Evolutionary conservation across 176 grass and related monocot species (phyloP), one percentile per base, ranked within the genome.

Genomic region (barley (Hordeum vulgare)): DNA sequence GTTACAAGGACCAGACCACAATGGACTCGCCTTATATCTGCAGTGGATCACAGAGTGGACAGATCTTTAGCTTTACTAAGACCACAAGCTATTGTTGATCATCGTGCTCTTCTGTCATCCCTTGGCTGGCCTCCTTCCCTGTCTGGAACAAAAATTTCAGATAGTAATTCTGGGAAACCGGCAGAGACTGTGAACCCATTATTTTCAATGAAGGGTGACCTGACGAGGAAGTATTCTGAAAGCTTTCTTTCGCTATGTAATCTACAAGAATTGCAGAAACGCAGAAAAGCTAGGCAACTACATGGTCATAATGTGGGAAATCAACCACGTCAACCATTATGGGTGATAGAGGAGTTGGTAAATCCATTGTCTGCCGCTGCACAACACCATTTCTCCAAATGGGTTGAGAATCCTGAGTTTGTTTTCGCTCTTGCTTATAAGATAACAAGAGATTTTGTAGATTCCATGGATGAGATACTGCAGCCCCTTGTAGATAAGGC

Each of bases 401-500:
- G 96, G 96, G 47, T 66, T 84, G 93, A 96, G 10, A 85, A 96
- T 33, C 93, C 89, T 37, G 96, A 94, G 74, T 94, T 99, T 86
- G 90, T 99, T 51, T 96, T 96, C 87, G 96, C 91, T 56, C 91
- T 99, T 85, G 89, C 92, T 89, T 96, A 88, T 60, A 99, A 99
- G 44, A 86, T 99, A 80, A 92, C 79, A 27, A 82, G 83, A 75
- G 96, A 98, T 85, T 95, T 98, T 81, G 83, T 93, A 24, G 90
- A 94, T 76, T 94, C 93, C 6, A 89, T 96, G 93, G 93, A 96
- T 79, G 93, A 94, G 66, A 96, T 96, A 87, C 84, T 99, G 85
- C 93, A 99, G 44, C 93, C 96, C 60, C 80, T 96, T 81, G 89
- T 99, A 17, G 96, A 99, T 78, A 96, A 94, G 81, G 96, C 93